Base-by-base conservation (phyloP, 176 grass and related monocot species). In the Bolboschoenus planiculmis region DNA sequence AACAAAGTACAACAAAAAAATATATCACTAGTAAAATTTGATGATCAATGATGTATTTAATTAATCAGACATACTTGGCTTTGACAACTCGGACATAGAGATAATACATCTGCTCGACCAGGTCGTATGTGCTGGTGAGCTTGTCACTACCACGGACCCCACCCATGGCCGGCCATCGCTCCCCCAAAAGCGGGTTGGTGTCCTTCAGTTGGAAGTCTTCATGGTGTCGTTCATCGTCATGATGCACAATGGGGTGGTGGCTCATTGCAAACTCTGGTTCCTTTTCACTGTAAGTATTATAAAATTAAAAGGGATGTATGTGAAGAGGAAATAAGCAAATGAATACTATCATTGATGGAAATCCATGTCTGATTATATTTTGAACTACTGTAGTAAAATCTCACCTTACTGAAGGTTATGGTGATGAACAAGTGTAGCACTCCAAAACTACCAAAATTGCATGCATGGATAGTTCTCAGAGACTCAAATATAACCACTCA, bases 51-150 rank as follows among this genome's bases (percentile, higher is more conserved):
- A 60, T 80, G 16, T 7, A 63, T 63, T n/a, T 42, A 82, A 16
- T 30, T 21, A 66, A 63, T 29, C 7, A 48, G 16, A 34, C 80
- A 46, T 82, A 82, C 79, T 89, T 94, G 64, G 92, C 92, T 87
- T 97, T 97, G 0, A 94, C 92, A 0, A 97, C 95, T 76, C 92
- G 88, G 56, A 97, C 92, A 78, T 97, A 97, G 15, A 97, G 90
- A 88, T 91, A 97, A 90, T 89, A 94, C 90, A 91, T 94, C 88
- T 97, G 95, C 85, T 97, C 92, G 31, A 97, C 95, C 13, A 97
- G 87, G 85, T 97, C 95, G 72, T 94, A 97, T 1, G 95, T 97
- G 88, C 95, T 94, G 16, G 92, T 91, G 51, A 91, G 87, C 88
- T 97, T 97, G 87, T 97, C 95, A 18, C 79, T 84, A 78, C 88